Conservation (phyloP, 2,329 filamentous ascomycete genomes). For the Daldinia sp. region DNA sequence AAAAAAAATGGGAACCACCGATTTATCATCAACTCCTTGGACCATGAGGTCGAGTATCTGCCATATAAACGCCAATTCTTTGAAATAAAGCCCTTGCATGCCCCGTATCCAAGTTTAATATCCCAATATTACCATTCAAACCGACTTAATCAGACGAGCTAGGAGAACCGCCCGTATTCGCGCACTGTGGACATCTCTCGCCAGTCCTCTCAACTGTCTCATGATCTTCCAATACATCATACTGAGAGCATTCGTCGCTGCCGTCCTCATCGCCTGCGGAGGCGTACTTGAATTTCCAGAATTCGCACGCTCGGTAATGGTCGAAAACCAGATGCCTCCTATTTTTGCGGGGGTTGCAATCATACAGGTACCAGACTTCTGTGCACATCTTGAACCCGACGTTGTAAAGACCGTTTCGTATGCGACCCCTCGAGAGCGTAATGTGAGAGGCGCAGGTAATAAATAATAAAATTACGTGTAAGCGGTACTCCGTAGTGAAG, state of each 20-base stretch:
- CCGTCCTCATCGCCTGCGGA: constrained; percentile 5
- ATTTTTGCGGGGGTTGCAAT: constrained; percentile 21
- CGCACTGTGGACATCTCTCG: constrained; percentile 23
- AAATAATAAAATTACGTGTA: neutral
- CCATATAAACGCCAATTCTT: neutral
- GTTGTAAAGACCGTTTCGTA: neutral
- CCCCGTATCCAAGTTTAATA: neutral
- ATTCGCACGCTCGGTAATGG: constrained; percentile 12
- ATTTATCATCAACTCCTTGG: neutral
- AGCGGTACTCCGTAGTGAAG: neutral
- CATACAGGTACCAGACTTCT: constrained; percentile 24
- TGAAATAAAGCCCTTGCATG: neutral
- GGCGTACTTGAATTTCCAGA: constrained; percentile 9
- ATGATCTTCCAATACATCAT: constrained; percentile 3
- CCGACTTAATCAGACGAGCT: constrained; percentile 11
- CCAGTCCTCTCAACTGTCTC: constrained; percentile 11
- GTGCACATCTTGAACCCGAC: constrained; percentile 5
- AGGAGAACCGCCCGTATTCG: constrained; percentile 21
- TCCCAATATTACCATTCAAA: neutral
- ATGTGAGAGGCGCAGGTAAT: neutral
- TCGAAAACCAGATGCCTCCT: constrained; percentile 23
- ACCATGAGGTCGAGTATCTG: neutral
- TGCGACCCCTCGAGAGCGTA: neutral
- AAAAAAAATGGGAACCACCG: neutral
- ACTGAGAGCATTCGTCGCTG: constrained; percentile 9